phyloP scores from a whole-genome alignment of 2,329 filamentous ascomycete species.

The Herpotrichia juniperi region DNA sequence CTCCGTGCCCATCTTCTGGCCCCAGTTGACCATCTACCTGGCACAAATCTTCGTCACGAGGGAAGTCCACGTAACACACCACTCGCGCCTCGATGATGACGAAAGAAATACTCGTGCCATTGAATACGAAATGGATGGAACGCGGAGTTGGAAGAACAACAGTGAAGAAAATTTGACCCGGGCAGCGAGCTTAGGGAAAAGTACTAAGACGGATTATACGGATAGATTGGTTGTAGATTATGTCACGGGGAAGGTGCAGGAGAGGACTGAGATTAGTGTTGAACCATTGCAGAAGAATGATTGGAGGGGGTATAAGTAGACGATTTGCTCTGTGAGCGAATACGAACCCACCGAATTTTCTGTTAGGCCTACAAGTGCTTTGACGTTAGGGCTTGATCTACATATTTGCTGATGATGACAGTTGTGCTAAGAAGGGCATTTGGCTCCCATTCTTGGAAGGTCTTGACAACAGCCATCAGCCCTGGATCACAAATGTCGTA shows the following conservation, averaged over 20 bases:
- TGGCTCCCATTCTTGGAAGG: no score
- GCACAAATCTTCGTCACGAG: conserved; percentile 41
- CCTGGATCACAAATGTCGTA: no score
- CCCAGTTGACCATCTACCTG: conserved; percentile 31
- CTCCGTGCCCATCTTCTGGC: conserved; percentile 47
- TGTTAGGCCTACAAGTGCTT: no score
- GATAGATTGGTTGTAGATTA: conserved; percentile 13
- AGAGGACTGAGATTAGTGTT: neutral
- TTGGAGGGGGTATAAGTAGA: neutral
- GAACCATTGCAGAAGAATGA: neutral
- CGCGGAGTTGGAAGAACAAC: conserved; percentile 20
- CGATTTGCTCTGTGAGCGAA: no score
- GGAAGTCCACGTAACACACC: conserved; percentile 38
- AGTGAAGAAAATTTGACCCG: conserved; percentile 29
- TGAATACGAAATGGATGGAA: conserved; percentile 26
- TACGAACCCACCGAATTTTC: no score
- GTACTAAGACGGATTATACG: conserved; percentile 13
- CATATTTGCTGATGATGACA: no score
- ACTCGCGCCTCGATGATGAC: conserved; percentile 23
- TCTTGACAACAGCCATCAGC: no score
- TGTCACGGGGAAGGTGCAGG: conserved; percentile 8
- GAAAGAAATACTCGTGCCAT: conserved; percentile 19
- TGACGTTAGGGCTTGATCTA: no score
- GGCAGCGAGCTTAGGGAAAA: neutral
- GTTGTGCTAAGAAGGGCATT: no score